Conservation (phyloP, 2,329 filamentous ascomycete species). For the Emericellopsis atlantica region DNA sequence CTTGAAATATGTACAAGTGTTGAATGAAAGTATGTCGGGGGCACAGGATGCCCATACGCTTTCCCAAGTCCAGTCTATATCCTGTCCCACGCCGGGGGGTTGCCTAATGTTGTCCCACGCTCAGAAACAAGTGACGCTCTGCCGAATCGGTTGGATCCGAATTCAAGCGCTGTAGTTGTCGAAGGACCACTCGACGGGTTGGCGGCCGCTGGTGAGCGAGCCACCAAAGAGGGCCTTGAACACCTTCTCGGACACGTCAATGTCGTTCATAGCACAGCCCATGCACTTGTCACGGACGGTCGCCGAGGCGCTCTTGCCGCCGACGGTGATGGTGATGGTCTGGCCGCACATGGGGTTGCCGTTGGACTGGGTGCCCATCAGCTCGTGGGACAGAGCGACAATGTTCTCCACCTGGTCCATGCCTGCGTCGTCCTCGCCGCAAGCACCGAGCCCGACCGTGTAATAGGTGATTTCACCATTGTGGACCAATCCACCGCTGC, state of each 20-base stretch:
- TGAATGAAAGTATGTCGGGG: too few relatives aligned
- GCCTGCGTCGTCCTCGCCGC: slow-evolving; percentile 50
- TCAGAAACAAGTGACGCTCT: background rate
- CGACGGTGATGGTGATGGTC: slow-evolving; percentile 49
- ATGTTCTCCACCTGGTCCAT: slow-evolving; percentile 42
- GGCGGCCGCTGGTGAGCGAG: slow-evolving; percentile 27
- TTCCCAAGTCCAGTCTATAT: too few relatives aligned
- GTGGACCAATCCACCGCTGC: slow-evolving; percentile 15
- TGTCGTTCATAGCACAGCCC: slow-evolving; percentile 42
- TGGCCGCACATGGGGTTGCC: slow-evolving; percentile 59
- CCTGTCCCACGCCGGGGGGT: too few relatives aligned
- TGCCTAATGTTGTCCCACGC: too few relatives aligned
- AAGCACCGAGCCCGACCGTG: slow-evolving; percentile 53
- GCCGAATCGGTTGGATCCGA: background rate
- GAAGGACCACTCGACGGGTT: slow-evolving; percentile 31
- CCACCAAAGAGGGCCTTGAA: slow-evolving; percentile 40
- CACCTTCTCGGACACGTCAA: slow-evolving; percentile 48
- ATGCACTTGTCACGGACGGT: slow-evolving; percentile 64
- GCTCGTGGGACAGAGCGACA: slow-evolving; percentile 51
- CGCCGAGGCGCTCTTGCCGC: slow-evolving; percentile 45
- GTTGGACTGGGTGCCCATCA: slow-evolving; percentile 56
- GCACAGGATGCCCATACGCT: too few relatives aligned
- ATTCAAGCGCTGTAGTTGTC: slow-evolving; percentile 9
- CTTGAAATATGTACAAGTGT: too few relatives aligned
- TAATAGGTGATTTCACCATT: slow-evolving; percentile 66